A percentile compares a stretch with the other conserved stretches of the same genome.
Conservation (phyloP, 2,329 filamentous ascomycete species). For the Alternaria sp. region DNA sequence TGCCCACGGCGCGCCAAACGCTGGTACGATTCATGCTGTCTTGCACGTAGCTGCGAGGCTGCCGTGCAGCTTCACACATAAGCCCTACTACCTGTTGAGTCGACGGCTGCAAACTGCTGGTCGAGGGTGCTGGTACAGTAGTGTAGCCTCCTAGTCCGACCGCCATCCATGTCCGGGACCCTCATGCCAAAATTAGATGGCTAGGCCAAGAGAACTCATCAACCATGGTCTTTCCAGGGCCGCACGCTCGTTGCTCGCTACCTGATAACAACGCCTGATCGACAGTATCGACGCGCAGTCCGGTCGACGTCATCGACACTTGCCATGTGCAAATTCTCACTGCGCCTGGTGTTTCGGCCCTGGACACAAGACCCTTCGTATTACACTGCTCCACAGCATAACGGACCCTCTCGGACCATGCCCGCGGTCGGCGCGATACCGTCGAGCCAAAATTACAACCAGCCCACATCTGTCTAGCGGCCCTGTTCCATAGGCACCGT, state of each 20-base stretch:
- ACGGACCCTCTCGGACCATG: slow-evolving; percentile 10
- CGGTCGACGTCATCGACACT: slow-evolving; percentile 8
- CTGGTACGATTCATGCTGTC: not conserved
- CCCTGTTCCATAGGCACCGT: slow-evolving; percentile 18
- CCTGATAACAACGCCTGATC: slow-evolving; percentile 7
- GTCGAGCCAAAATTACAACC: slow-evolving; percentile 12
- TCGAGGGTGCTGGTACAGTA: slow-evolving; percentile 7
- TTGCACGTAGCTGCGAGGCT: slow-evolving; percentile 2
- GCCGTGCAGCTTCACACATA: not conserved
- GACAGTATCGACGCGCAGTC: not conserved
- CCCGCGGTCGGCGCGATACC: slow-evolving; percentile 17
- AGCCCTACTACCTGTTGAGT: not conserved
- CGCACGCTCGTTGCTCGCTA: slow-evolving; percentile 3
- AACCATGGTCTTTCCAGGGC: not conserved
- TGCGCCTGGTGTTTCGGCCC: slow-evolving; percentile 17
- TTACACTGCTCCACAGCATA: slow-evolving; percentile 8
- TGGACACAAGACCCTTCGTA: slow-evolving; percentile 8
- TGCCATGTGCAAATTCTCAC: slow-evolving; percentile 1
- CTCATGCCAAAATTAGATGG: slow-evolving; percentile 24
- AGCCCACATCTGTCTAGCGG: slow-evolving; percentile 20
- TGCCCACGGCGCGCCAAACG: not conserved
- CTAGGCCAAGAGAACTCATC: slow-evolving; percentile 1
- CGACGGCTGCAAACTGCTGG: slow-evolving; percentile 8
- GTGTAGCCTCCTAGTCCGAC: slow-evolving; percentile 2
- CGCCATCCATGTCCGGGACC: slow-evolving; percentile 15